phyloP scores from a whole-genome alignment of 2,329 filamentous ascomycete species.

The Basipetospora chlamydospora region DNA sequence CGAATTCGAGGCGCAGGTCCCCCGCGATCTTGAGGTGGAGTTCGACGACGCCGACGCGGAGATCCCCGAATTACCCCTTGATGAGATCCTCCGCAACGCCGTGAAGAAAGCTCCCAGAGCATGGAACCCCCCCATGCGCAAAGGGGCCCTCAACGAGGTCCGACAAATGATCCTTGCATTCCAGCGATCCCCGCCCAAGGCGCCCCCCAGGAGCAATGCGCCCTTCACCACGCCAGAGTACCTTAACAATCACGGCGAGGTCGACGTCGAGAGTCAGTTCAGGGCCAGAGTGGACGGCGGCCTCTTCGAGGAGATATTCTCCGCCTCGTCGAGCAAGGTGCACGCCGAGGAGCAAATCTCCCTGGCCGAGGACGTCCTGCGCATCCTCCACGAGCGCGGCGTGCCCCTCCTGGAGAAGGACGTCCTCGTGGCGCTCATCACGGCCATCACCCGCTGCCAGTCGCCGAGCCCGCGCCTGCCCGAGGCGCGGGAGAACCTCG shows the following conservation, averaged over 20 bases:
- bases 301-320: no score
- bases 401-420: constrained; percentile 27
- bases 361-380: constrained; percentile 4
- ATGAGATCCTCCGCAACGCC: no score
- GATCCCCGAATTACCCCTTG: no score
- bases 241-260: no score
- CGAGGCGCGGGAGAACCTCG: constrained; percentile 28
- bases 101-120: no score
- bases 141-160: background rate
- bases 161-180: background rate
- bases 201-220: background rate
- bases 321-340: constrained; percentile 8
- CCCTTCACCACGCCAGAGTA: no score
- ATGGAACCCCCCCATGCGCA: no score
- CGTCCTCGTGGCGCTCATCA: constrained; percentile 33
- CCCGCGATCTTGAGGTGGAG: no score
- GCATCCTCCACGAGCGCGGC: constrained; percentile 20
- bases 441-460: constrained; percentile 20
- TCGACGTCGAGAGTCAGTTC: no score
- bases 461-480: constrained; percentile 18
- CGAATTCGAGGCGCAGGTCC: no score
- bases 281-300: no score
- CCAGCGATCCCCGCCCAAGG: background rate
- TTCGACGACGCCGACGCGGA: no score
- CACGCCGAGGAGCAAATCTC: constrained; percentile 1